These are phyloP conservation scores for Suhomyces panamericanus DNA, from an alignment of 1,139 yeast genomes.

Conservation along the genomic window DNA sequence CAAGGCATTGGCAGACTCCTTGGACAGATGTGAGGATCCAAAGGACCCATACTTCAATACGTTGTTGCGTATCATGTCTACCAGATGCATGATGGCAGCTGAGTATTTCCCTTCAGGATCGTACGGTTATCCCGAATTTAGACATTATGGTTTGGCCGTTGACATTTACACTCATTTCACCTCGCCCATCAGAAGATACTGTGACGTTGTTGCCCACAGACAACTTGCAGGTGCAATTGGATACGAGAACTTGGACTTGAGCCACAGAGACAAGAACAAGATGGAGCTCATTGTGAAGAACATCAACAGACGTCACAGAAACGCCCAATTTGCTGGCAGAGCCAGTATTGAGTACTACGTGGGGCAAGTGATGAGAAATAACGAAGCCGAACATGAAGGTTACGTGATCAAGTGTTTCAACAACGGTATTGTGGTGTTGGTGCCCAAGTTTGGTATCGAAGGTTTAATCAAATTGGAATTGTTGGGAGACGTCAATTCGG, in stretches of 20 bases:
- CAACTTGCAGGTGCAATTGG: constrained; percentile 97
- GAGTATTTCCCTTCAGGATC: constrained; percentile 96
- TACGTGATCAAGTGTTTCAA: constrained; percentile 89
- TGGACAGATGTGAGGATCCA: constrained; percentile 82
- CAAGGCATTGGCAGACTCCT: constrained; percentile 88
- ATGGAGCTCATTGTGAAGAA: constrained; percentile 89
- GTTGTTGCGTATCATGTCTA: constrained; percentile 91
- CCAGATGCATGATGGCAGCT: constrained; percentile 99
- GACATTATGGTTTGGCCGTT: constrained; percentile 96
- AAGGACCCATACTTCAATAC: constrained; percentile 91
- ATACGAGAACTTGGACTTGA: constrained; percentile 78
- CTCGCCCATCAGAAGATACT: constrained; percentile 96
- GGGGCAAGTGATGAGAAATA: constrained; percentile 92
- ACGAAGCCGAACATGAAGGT: constrained; percentile 77
- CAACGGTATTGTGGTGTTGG: constrained; percentile 92
- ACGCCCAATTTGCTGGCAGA: constrained; percentile 98
- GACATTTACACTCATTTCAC: constrained; percentile 98
- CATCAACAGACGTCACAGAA: constrained; percentile 91
- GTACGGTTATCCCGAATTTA: constrained; percentile 88
- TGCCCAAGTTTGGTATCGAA: constrained; percentile 97
- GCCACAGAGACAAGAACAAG: constrained; percentile 84
- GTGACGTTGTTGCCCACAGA: constrained; percentile 96
- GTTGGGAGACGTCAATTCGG: constrained; percentile 63
- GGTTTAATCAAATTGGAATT: constrained; percentile 83
- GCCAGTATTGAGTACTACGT: constrained; percentile 97